phyloP scores from a whole-genome alignment of 2,329 filamentous ascomycete genomes.

The Hymenoscyphus occultus region DNA sequence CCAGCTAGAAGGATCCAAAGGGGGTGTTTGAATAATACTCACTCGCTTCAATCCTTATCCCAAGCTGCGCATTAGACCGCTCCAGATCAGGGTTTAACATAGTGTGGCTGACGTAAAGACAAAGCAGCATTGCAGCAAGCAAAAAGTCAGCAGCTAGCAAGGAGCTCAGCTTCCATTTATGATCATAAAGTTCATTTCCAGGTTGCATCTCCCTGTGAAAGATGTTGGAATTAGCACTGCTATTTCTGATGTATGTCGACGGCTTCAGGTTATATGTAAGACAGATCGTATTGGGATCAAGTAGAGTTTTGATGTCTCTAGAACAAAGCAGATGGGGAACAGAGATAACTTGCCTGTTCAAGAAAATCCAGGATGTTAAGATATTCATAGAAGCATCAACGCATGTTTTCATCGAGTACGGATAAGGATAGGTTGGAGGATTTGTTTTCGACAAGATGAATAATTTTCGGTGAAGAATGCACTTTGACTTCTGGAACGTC shows the following conservation, averaged over 20 bases:
- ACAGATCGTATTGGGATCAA: too few relatives aligned
- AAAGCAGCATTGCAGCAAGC: slow-evolving; percentile 31
- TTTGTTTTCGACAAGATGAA: slow-evolving; percentile 43
- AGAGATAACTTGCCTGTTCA: slow-evolving; percentile 7
- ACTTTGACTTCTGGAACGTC: slow-evolving; percentile 27
- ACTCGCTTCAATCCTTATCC: slow-evolving; percentile 21
- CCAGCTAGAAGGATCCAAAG: too few relatives aligned
- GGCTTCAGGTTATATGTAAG: too few relatives aligned
- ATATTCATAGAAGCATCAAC: slow-evolving; percentile 49
- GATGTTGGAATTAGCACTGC: too few relatives aligned
- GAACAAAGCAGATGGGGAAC: too few relatives aligned
- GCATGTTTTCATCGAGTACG: slow-evolving; percentile 52
- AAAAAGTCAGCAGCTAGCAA: slow-evolving; percentile 27
- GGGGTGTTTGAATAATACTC: too few relatives aligned
- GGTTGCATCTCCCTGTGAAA: slow-evolving; percentile 14
- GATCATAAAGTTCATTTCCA: slow-evolving; percentile 14
- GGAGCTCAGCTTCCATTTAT: slow-evolving; percentile 26
- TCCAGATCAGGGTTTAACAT: slow-evolving; percentile 12
- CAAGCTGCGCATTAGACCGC: slow-evolving; percentile 6
- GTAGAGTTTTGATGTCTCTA: too few relatives aligned
- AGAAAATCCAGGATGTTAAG: slow-evolving; percentile 43
- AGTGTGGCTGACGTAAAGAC: slow-evolving; percentile 26
- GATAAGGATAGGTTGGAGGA: slow-evolving; percentile 38
- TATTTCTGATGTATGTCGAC: too few relatives aligned
- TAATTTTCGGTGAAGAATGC: slow-evolving; percentile 28